A percentile compares a stretch with the other conserved stretches of the same genome.
phyloP scores from a whole-genome alignment of 768 basidiomycete species.

The Serendipita sp. region DNA sequence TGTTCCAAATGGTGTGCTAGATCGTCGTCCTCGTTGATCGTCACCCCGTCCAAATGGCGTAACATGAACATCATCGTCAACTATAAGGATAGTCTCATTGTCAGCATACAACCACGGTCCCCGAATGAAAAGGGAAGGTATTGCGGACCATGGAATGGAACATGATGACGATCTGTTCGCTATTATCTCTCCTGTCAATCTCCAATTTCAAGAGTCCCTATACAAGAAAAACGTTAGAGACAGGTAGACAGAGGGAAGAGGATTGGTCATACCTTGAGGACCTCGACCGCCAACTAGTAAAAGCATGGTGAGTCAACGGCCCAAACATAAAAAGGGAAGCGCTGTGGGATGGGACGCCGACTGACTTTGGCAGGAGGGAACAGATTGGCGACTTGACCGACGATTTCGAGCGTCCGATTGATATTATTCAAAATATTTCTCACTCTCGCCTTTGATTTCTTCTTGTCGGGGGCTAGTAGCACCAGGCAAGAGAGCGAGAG shows the following conservation, averaged over 20 bases:
- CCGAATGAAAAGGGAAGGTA: no score
- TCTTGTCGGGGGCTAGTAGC: background rate
- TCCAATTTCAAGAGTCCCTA: constrained; percentile 4
- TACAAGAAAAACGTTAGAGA: background rate
- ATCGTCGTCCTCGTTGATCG: background rate
- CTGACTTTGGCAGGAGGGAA: background rate
- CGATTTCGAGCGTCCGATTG: background rate
- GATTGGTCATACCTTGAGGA: background rate
- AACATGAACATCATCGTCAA: background rate
- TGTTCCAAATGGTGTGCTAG: background rate
- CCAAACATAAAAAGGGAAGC: background rate
- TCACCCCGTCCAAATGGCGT: background rate
- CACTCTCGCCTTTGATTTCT: background rate
- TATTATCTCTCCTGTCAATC: background rate
- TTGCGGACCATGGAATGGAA: background rate
- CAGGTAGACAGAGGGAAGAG: no score
- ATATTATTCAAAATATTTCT: background rate
- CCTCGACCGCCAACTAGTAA: background rate
- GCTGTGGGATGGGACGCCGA: background rate
- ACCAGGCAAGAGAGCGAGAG: no score
- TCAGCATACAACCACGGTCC: no score
- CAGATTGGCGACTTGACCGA: background rate
- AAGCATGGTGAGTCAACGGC: background rate
- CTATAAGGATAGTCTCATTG: background rate
- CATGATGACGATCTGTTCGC: constrained; percentile 2